phyloP scores from a whole-genome alignment of 345 rosid genomes.

The Mangifera indica region DNA sequence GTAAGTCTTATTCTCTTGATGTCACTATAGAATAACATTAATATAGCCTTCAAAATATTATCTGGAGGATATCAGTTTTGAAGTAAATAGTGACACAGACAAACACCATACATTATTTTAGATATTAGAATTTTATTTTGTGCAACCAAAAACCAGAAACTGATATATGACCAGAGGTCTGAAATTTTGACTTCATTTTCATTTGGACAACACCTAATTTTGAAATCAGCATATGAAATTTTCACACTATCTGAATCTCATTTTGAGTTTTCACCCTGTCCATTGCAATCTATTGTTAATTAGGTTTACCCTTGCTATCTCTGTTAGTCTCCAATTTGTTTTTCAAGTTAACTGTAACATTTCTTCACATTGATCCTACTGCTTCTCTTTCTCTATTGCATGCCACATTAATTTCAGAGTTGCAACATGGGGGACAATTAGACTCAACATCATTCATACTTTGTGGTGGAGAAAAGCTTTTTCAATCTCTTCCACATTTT shows the following conservation, averaged over 20 bases:
- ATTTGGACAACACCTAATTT: neutral
- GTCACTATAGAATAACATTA: neutral
- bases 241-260: neutral
- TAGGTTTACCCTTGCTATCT: neutral
- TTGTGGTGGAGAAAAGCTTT: neutral
- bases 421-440: neutral
- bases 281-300: neutral
- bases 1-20: conserved; percentile 39
- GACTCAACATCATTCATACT: neutral
- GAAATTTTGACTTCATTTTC: neutral
- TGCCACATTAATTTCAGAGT: neutral
- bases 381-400: neutral
- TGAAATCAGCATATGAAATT: neutral
- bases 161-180: neutral
- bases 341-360: neutral
- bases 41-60: conserved; percentile 5
- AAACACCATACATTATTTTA: neutral
- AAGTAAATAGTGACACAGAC: neutral
- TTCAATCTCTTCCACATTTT: neutral
- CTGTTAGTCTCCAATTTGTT: neutral
- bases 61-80: neutral
- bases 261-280: neutral
- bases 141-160: neutral
- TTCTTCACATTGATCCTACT: neutral
- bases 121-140: neutral